Conservation (phyloP, 495 filamentous ascomycete species). For the Daldinia childiae region DNA sequence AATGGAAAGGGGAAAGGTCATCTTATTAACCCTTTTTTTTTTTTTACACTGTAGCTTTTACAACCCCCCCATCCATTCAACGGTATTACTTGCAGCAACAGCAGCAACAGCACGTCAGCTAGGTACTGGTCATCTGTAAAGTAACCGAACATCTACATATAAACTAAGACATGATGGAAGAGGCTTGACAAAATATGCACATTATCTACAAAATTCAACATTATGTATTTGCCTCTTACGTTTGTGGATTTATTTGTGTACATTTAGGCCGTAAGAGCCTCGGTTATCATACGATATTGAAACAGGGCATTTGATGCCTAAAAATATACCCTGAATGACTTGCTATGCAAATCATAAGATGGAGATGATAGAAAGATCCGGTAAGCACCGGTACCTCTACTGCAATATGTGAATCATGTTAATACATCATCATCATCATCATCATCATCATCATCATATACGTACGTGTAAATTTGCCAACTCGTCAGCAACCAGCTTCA, state of each 20-base stretch:
- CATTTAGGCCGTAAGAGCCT: background rate
- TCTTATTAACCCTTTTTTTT: background rate
- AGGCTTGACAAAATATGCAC: too few relatives aligned
- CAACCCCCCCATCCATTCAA: slow-evolving; percentile 10
- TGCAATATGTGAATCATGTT: background rate
- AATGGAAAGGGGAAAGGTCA: background rate
- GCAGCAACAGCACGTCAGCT: slow-evolving; percentile 34
- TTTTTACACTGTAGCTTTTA: background rate
- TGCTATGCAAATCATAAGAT: background rate
- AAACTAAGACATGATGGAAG: too few relatives aligned
- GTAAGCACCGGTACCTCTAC: background rate
- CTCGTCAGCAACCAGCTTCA: too few relatives aligned
- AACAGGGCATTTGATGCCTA: background rate
- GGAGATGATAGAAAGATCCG: background rate
- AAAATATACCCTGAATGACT: background rate
- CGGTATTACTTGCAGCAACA: slow-evolving; percentile 37
- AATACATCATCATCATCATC: background rate
- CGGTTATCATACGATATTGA: slow-evolving; percentile 1
- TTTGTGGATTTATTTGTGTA: background rate
- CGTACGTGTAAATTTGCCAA: background rate
- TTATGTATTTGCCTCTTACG: background rate
- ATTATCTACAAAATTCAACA: too few relatives aligned
- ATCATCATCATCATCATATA: too few relatives aligned
- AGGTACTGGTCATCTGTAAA: slow-evolving; percentile 29
- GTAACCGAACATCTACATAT: background rate